Percentiles rank a stretch among this genome's conserved stretches.
Conservation (phyloP, 2,329 filamentous ascomycete species). For the Fusarium redolens region DNA sequence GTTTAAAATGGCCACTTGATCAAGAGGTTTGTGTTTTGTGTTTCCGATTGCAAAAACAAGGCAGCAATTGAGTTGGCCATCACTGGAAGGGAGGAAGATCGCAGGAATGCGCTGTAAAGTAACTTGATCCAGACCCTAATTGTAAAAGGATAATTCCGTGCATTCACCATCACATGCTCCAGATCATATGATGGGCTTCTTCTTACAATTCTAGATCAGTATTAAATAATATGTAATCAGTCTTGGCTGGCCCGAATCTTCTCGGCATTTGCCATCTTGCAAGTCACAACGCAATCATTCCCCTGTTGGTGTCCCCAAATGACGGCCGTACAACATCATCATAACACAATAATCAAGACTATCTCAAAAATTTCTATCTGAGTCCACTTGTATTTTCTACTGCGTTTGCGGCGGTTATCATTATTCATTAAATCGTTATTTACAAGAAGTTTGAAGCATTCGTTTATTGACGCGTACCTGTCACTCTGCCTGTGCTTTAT, state of each 20-base stretch:
- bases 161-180: background rate
- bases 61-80: slow-evolving; percentile 6
- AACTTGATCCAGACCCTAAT: background rate
- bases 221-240: slow-evolving; percentile 4
- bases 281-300: background rate
- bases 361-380: background rate
- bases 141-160: background rate
- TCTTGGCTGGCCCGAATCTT: background rate
- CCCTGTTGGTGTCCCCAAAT: slow-evolving; percentile 13
- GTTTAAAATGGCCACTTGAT: background rate
- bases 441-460: background rate
- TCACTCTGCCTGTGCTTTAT: background rate
- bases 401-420: background rate
- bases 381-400: background rate
- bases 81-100: background rate
- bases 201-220: background rate
- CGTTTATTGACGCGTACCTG: background rate
- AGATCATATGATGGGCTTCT: background rate
- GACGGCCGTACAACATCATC: slow-evolving; percentile 30
- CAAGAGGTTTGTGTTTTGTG: background rate
- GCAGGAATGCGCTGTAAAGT: slow-evolving; percentile 2
- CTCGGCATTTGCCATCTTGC: slow-evolving; percentile 3
- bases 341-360: slow-evolving; percentile 23
- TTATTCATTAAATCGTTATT: background rate
- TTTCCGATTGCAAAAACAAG: background rate